Evolutionary conservation across 306 rosid genomes (phyloP), one percentile per base, ranked within the genome.

Genomic region (Ormosia semicastrata): DNA sequence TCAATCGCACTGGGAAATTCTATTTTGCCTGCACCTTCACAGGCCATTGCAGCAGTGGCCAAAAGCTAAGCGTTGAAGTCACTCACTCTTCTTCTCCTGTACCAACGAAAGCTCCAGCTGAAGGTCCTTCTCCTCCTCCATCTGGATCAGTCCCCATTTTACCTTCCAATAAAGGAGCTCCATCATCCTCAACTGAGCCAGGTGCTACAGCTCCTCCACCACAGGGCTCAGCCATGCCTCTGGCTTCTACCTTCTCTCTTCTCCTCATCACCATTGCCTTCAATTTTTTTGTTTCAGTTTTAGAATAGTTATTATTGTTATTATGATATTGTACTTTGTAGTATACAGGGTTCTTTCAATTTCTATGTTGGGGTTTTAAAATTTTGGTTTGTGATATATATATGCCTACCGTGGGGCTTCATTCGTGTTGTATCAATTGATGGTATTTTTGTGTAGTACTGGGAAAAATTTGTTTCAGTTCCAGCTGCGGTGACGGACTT

Each of bases 31-130:
- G 92, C 75, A 54, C 81, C 41, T 29, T 84, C 40, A 6, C 56
- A 3, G 77, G 46, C n/a, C 89, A 88, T 79, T 91, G 95, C 78
- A 12, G 4, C 34, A 15, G 62, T 33, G 90, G 93, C 30, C 95
- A 89, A 66, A 89, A 89, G 88, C 52, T 91, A 30, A 82, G 73
- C 41, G 18, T 91, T 53, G 47, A 69, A 44, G 78, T 87, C 79
- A 53, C 64, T 5, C 33, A 2, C 10, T 7, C n/a, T 50, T 7
- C n/a, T 50, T 8, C 83, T 14, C 66, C 84, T 8, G 7, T 57
- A 9, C 66, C 80, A 12, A 8, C 24, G 6, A 46, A 10, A 34
- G 63, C 78, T 6, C 72, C 84, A 18, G 30, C 56, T 36, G 7
- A 76, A 62, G 71, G 34, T 59, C 71, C 81, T 76, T 57, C 78